A percentile compares a stretch with the other conserved stretches of the same genome.
These are phyloP conservation scores for Fusarium dimerum DNA, from an alignment of 2,329 filamentous ascomycete genomes.

Conservation along the genomic window DNA sequence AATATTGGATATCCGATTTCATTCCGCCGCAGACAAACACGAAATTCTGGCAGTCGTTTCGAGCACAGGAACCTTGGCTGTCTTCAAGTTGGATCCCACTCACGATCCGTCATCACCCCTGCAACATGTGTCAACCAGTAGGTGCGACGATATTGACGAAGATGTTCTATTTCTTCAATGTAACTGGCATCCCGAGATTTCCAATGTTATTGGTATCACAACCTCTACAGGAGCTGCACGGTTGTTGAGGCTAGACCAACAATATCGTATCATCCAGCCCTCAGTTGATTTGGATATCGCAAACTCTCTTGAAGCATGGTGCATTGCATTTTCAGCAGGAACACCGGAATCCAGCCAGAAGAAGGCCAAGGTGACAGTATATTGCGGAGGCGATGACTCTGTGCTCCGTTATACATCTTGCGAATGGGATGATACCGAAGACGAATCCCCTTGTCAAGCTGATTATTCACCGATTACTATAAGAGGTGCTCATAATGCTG, in stretches of 20 bases:
- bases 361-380: conserved; percentile 44
- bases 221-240: conserved; percentile 68
- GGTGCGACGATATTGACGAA: conserved; percentile 52
- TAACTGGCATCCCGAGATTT: conserved; percentile 65
- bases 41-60: conserved; percentile 72
- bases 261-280: conserved; percentile 40
- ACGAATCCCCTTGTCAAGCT: conserved; percentile 13
- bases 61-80: conserved; percentile 69
- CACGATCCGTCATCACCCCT: conserved; percentile 35
- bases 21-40: conserved; percentile 44
- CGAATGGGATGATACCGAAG: conserved; percentile 15
- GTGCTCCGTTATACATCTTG: conserved; percentile 52
- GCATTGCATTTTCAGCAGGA: conserved; percentile 58
- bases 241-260: conserved; percentile 49
- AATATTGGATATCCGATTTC: conserved; percentile 84
- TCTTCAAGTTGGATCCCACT: conserved; percentile 58
- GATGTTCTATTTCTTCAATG: conserved; percentile 70
- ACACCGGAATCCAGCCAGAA: conserved; percentile 10
- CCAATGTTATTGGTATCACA: conserved; percentile 65
- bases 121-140: conserved; percentile 45
- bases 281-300: conserved; percentile 41
- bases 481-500: conserved; percentile 68
- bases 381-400: conserved; percentile 78
- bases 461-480: conserved; percentile 32
- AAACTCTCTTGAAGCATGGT: conserved; percentile 73